Evolutionary conservation across 148 eudicot genomes (phyloP).

Genomic region (Nepenthes gracilis): DNA sequence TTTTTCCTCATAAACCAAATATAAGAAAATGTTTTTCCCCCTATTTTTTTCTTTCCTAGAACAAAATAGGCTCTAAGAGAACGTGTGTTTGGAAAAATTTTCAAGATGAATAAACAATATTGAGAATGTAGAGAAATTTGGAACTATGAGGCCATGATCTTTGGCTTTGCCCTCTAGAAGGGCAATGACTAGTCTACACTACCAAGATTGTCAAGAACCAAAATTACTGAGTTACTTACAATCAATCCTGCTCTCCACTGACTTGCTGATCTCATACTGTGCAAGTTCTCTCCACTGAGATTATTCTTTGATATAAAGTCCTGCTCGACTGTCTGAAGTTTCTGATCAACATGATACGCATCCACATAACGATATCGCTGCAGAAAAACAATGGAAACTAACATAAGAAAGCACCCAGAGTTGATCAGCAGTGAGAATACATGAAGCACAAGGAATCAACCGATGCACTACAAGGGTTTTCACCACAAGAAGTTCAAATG

Average conservation of each 20-base stretch:
- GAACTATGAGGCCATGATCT: too few relatives aligned
- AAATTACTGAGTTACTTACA: conserved; percentile 39
- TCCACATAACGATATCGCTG: conserved; percentile 81
- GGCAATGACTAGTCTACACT: background rate
- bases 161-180: background rate
- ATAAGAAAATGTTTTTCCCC: too few relatives aligned
- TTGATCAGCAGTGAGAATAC: background rate
- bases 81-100: too few relatives aligned
- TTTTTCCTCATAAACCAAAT: too few relatives aligned
- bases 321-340: conserved; percentile 61
- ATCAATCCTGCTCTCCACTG: conserved; percentile 89
- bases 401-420: background rate
- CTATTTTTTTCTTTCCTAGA: too few relatives aligned
- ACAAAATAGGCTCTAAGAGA: too few relatives aligned
- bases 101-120: too few relatives aligned
- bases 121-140: too few relatives aligned
- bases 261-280: conserved; percentile 42
- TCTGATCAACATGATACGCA: conserved; percentile 68
- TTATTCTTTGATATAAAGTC: conserved; percentile 45
- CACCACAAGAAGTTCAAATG: too few relatives aligned
- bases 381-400: conserved; percentile 5
- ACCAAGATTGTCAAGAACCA: background rate
- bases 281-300: conserved; percentile 29
- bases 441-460: background rate
- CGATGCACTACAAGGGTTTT: background rate